These are phyloP conservation scores for Metschnikowia anglica DNA, from an alignment of 805 yeast species.

Conservation along the genomic window DNA sequence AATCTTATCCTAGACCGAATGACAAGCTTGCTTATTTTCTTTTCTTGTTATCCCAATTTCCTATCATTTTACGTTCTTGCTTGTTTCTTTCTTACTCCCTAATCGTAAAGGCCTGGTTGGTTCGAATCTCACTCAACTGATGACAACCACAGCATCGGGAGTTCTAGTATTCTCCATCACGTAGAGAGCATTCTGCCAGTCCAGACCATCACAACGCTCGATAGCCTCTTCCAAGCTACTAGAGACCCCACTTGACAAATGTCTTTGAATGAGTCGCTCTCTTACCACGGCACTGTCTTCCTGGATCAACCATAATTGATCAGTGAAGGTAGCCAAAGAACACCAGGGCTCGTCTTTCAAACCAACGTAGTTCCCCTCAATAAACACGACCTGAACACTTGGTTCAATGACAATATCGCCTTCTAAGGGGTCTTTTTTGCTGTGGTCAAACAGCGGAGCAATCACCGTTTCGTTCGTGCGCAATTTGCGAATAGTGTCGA, in stretches of 20 bases:
- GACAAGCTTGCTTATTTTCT: not conserved
- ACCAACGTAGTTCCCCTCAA: conserved; percentile 77
- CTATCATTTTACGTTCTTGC: no score
- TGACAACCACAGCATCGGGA: conserved; percentile 16
- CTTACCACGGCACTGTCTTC: conserved; percentile 48
- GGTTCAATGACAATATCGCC: conserved; percentile 48
- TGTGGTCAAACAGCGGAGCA: conserved; percentile 77
- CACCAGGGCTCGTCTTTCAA: conserved; percentile 62
- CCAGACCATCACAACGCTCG: conserved; percentile 53
- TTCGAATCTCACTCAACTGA: conserved; percentile 1
- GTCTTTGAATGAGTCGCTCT: conserved; percentile 64
- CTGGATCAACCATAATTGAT: conserved; percentile 52
- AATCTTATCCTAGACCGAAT: not conserved
- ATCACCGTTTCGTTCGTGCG: conserved; percentile 33
- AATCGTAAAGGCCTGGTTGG: no score
- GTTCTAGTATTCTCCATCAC: conserved; percentile 22
- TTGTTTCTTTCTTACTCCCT: no score
- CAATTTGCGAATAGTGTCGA: conserved; percentile 25
- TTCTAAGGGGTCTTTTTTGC: conserved; percentile 66
- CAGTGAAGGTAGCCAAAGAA: conserved; percentile 38
- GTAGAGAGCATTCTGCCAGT: conserved; percentile 60
- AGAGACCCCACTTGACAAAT: conserved; percentile 57
- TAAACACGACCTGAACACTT: conserved; percentile 52
- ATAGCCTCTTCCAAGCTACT: conserved; percentile 48
- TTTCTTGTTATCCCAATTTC: no score